Evolutionary conservation across 1,284 basidiomycete genomes (phyloP), one percentile per base, ranked within the genome.

Genomic region (Heterobasidion annosum): DNA sequence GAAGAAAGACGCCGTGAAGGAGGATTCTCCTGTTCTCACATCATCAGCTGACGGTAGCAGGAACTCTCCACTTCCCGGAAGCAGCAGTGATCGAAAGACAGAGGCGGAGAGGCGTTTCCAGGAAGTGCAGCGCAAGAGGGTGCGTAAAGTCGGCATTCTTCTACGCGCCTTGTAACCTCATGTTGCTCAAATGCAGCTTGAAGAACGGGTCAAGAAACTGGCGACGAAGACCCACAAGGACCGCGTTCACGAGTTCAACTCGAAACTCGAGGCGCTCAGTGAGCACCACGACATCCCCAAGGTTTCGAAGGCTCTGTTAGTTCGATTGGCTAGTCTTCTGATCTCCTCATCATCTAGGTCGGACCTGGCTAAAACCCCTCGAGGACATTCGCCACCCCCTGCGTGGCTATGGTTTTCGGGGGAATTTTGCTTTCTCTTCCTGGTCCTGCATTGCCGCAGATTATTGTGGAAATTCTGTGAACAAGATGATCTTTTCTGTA

Each of bases 221-320:
- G 95, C 95, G 0, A 76, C 77, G 62, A 90, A 88, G 71, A 93
- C 91, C 8, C 96, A 99, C 73, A 98, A 98, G 72, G 96, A 99
- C 58, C 86, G 94, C 50, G 94, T 99, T 19, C 84, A 83, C 57
- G 91, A 94, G 65, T 92, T 94, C 65, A 99, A 99, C 68, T 67
- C 79, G 34, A 91, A 97, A 66, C 76, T 99, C 7, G 94, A 95
- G 67, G 75, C 81, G 51, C 80, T 97, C 56, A 90, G 88, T 65
- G 92, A 95, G 73, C 93, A 95, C 75, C 90, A 95, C 67, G 92
- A 95, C 67, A 93, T 95, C 62, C 92, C 92, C 44, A 93, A 93
- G 77, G 91, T 88, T 65, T 48, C 52, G 10, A 40, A 12, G n/a
- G 1, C 37, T 62, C 51, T 62, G 57, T 54, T 68, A 61, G 34